Conservation (phyloP, 352 stramenopile species). For the Thalassiosira livingstoniorum region DNA sequence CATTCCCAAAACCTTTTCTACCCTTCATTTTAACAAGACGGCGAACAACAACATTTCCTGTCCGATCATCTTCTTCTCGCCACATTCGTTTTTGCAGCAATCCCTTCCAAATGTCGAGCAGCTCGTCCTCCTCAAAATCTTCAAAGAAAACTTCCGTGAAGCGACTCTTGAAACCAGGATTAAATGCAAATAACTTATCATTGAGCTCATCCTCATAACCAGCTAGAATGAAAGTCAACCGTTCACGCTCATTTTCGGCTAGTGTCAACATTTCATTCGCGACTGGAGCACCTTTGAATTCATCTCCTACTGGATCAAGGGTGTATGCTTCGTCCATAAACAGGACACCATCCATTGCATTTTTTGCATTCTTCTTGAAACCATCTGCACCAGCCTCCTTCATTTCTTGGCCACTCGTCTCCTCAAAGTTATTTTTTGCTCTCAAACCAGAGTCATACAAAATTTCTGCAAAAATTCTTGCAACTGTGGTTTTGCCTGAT, state of each 20-base stretch:
- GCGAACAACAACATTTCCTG: conserved; percentile 76
- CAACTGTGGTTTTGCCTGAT: conserved; percentile 86
- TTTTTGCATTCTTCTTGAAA: conserved; percentile 74
- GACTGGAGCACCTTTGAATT: conserved; percentile 88
- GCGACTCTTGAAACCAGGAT: conserved; percentile 88
- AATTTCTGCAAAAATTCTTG: conserved; percentile 88
- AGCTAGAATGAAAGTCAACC: conserved; percentile 91
- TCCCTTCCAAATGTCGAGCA: conserved; percentile 84
- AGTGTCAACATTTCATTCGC: conserved; percentile 90
- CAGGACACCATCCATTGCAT: conserved; percentile 87
- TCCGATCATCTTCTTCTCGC: conserved; percentile 33
- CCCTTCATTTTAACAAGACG: conserved; percentile 83
- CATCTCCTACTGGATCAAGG: conserved; percentile 87
- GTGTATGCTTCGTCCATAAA: conserved; percentile 95
- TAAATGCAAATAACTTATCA: conserved; percentile 92
- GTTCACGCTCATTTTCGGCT: conserved; percentile 88
- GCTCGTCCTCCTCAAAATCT: conserved; percentile 90
- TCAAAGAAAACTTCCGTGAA: conserved; percentile 90
- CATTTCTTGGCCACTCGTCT: conserved; percentile 83
- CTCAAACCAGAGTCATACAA: conserved; percentile 87
- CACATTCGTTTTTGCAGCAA: conserved; percentile 45
- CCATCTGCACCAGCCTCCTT: conserved; percentile 86
- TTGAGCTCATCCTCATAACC: conserved; percentile 93
- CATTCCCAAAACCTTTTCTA: conserved; percentile 90
- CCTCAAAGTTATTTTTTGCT: conserved; percentile 54